Evolutionary conservation across 352 stramenopile genomes (phyloP), one percentile per base, ranked within the genome.

Genomic region (Phytophthora sp.): DNA sequence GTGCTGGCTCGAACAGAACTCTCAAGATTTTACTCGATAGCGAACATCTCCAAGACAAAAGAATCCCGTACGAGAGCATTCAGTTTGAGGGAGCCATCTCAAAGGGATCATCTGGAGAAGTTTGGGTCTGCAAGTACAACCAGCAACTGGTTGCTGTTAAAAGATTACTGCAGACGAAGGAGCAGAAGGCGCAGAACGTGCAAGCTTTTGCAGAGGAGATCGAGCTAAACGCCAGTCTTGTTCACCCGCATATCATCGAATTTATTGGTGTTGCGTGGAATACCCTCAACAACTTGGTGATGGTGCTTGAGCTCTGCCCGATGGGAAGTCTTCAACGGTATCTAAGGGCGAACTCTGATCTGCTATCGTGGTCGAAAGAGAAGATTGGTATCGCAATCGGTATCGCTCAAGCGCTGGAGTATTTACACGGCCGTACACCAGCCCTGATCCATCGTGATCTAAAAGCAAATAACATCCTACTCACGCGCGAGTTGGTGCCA

Each of bases 401-500:
- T 1, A 59, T 82, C 21, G 52, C 57, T 9, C 48, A 50, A 17
- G 73, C 73, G 4, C 23, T 82, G 10, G 54, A 53, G 24, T 82
- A 79, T 46, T 32, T 77, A 23, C 74, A 79, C 51, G 17, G 2
- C 4, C 46, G 55, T 2, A 46, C 32, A 1, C 62, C 69, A 1
- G 38, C 67, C 21, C 41, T 83, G 1, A 78, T 82, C 35, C 73
- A 79, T 54, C 62, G 62, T 13, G 54, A 70, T 17, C 20, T 66
- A 9, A 70, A 70, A 15, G 65, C 54, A 1, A 70, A 37, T 50
- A 96, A 95, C 54, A 76, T 94, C 23, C 64, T 96, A 30, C 65
- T 96, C 28, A 87, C 90, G 34, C 73, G 54, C 5, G 24, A 72
- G 3, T 74, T 90, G 4, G 63, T 88, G 17, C 76, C 92, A 23